Base-by-base conservation (phyloP, 2,329 filamentous ascomycete genomes). In the Fusarium redolens region DNA sequence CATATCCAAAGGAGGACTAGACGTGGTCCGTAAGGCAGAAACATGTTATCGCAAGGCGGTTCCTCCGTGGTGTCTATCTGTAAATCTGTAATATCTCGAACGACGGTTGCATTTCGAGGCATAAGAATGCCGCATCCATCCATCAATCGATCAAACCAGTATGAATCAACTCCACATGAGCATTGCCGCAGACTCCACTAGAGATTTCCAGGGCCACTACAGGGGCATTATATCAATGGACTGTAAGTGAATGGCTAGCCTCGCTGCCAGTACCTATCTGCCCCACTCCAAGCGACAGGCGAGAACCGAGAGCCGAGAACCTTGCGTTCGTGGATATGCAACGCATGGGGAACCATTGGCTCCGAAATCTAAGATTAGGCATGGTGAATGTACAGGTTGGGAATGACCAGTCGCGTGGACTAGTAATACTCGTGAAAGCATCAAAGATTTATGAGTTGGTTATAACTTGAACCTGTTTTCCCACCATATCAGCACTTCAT, bases 391-490 rank as follows among this genome's bases (percentile, higher is more conserved):
- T 2, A 12, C 17, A 38, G 22, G 33, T 4, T 7, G 12, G 3
- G 18, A 38, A n/a, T 18, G 11, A 4, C 15, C 7, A 51, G 8
- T 35, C 4, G 8, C 4, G 11, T 3, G 12, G 2, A 1, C 12
- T 25, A 35, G n/a, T 11, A 5, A 14, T 17, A 4, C 13, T n/a
- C 3, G 9, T n/a, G n/a, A 2, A 12, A 15, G 11, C 2, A 4
- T n/a, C 2, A 20, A 25, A 5, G 4, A 5, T 25, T 11, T 12
- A 8, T 3, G 2, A 3, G 1, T 25, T 3, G 11, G 22, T 8
- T 38, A 40, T 54, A 38, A 38, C 22, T 54, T 40, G 22, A 1
- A 9, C 18, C 7, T 28, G 1, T 7, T 12, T 52, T 15, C 17
- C 14, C 13, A n/a, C 10, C 5, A 28, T n/a, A 12, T 18, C 18